Conservation (phyloP, 2,329 filamentous ascomycete species). For the Phyllosticta ampelicida region DNA sequence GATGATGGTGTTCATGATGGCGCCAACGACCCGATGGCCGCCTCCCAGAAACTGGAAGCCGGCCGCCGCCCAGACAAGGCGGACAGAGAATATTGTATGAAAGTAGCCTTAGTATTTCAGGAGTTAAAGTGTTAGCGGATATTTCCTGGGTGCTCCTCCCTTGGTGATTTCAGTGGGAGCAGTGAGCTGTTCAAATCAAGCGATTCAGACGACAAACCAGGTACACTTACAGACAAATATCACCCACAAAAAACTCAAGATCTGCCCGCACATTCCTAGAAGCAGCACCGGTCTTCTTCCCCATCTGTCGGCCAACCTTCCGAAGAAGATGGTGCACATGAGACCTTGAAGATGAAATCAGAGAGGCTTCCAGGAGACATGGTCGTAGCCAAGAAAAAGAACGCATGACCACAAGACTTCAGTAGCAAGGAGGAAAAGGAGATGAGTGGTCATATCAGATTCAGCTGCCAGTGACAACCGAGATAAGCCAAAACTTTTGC, state of each 20-base stretch:
- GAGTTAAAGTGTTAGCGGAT: not conserved
- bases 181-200: not conserved
- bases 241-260: conserved; percentile 6
- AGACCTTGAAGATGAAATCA: not conserved
- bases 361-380: not conserved
- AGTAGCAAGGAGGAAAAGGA: no score
- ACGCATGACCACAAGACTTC: no score
- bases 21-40: conserved; percentile 2
- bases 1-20: conserved; percentile 7
- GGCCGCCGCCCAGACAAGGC: conserved; percentile 3
- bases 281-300: conserved; percentile 2
- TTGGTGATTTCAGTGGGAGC: not conserved
- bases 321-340: not conserved
- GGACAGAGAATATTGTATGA: not conserved
- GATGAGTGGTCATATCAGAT: no score
- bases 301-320: not conserved
- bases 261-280: conserved; percentile 6
- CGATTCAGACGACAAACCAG: no score
- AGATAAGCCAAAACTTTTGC: no score
- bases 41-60: conserved; percentile 7
- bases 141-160: not conserved
- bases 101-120: not conserved
- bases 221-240: conserved; percentile 3
- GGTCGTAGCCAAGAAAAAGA: not conserved
- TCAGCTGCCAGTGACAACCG: no score